Base-by-base conservation (phyloP, 371 early-diverging fungal species). In the Coemansia sp. region DNA sequence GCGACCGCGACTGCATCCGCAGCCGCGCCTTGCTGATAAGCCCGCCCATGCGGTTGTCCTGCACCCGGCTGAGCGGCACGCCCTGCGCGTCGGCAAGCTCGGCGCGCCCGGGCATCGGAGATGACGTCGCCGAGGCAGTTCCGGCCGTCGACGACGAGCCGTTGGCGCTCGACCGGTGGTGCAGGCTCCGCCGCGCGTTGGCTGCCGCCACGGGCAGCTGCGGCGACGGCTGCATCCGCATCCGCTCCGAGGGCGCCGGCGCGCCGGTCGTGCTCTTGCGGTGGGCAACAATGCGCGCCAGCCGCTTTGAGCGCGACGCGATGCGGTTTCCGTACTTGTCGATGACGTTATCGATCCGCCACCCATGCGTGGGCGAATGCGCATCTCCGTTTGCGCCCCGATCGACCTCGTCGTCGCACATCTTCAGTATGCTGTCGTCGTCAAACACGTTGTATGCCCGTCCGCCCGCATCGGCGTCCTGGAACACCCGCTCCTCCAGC, bases 401-500 rank as follows among this genome's bases (percentile, higher is more conserved):
- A 14, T 45, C 61, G 7, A 40, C 59, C 30, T 55, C 55, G 57
- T 52, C 64, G 45, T 72, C 72, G 68, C 54, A 63, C 50, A 72
- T 48, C 26, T 45, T 47, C 16, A 72, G 52, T n/a, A 72, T 65
- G 45, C 53, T 57, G 14, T 57, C 55, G 51, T 68, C 68, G 51
- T 72, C 60, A 42, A 72, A 61, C 11, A 72, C 55, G 33, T 55
- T 72, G 53, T 63, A 68, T 6, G 41, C 48, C 7, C 7, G 60
- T 0, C 14, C 34, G 6, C n/a, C 43, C 2, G 42, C 26, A 0
- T 53, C 54, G 11, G 26, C 41, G 9, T 50, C 52, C 53, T 53
- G 68, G 26, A 72, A 63, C 26, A 72, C 68, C 5, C 68, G 64
- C 51, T 72, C 68, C 38, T 72, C 72, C 14, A 72, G 61, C 31